Base-by-base conservation (phyloP, 1,284 basidiomycete species). In the Pseudozyma hubeiensis region DNA sequence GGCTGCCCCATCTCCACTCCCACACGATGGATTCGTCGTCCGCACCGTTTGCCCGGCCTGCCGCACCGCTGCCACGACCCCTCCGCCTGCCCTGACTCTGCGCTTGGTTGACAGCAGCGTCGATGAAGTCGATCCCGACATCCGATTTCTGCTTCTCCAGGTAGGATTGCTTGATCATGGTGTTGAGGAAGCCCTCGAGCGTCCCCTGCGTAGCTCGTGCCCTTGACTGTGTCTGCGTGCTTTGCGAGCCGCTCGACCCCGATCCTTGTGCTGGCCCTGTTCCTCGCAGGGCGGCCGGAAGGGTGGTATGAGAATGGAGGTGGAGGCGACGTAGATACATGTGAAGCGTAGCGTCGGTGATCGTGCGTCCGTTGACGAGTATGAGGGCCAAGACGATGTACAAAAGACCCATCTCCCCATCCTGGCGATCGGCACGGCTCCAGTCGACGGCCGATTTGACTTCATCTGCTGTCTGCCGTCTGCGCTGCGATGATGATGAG, bases 1-100 rank as follows among this genome's bases (percentile, higher is more conserved):
- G 50, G 39, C 79, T 74, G 6, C 84, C 84, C 84, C 84, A 85
- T 29, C 78, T 53, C 79, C 81, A 85, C 45, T 83, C 84, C 70
- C 70, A 73, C 37, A 82, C 46, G 4, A 52, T 53, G 3, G 37
- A 44, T 19, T 80, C 78, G 17, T 81, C 83, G 1, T 61, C 72
- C 0, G 53, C 57, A 17, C 44, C 59, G 11, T 17, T 29, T 3
- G 41, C 54, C 9, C 62, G 54, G 4, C 52, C 34, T 19, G 44
- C 64, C 0, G 40, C 57, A 41, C 56, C 65, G 31, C 62, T 59
- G 2, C 39, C 11, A 1, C 72, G 63, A 14, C 59, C 68, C 44
- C 71, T 45, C 16, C 62, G 44, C 29, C 65, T 57, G 7, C 30
- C 39, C 37, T 59, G 59, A 14, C 54, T 65, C 39, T 61, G 59